Evolutionary conservation across 192 early-diverging fungal species (phyloP).

Genomic region (Coemansia sp.): DNA sequence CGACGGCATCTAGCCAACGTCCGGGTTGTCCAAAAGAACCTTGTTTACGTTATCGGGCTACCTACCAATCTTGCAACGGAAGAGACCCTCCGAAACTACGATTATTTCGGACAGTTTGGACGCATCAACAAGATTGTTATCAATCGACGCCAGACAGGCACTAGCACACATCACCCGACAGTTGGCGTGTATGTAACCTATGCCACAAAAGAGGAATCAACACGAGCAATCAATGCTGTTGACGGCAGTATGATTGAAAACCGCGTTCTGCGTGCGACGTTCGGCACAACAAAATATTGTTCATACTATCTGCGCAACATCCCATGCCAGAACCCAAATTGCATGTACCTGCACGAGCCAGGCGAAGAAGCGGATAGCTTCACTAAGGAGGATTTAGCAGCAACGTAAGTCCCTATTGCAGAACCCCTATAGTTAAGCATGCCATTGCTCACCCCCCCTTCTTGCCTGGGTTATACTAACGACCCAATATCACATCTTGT

Average conservation of each 20-base stretch:
- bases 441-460: neutral
- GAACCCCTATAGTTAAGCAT: neutral
- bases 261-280: slow-evolving; percentile 86
- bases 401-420: slow-evolving; percentile 51
- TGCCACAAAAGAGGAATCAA: slow-evolving; percentile 86
- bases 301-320: slow-evolving; percentile 91
- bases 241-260: slow-evolving; percentile 89
- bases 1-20: slow-evolving; percentile 81
- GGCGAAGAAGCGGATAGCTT: slow-evolving; percentile 92
- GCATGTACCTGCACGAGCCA: slow-evolving; percentile 94
- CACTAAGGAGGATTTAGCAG: slow-evolving; percentile 84
- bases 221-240: slow-evolving; percentile 87
- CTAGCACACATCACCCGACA: slow-evolving; percentile 44
- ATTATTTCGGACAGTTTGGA: slow-evolving; percentile 99
- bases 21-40: slow-evolving; percentile 94
- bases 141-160: slow-evolving; percentile 66
- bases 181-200: slow-evolving; percentile 93
- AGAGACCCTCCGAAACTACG: slow-evolving; percentile 80
- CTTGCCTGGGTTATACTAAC: neutral
- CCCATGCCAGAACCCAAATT: slow-evolving; percentile 87
- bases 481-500: neutral
- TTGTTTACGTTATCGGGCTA: slow-evolving; percentile 95
- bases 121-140: slow-evolving; percentile 93
- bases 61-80: slow-evolving; percentile 84
- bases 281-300: slow-evolving; percentile 99